phyloP scores from a whole-genome alignment of 345 rosid genomes.

The Rhodomyrtus tomentosa region DNA sequence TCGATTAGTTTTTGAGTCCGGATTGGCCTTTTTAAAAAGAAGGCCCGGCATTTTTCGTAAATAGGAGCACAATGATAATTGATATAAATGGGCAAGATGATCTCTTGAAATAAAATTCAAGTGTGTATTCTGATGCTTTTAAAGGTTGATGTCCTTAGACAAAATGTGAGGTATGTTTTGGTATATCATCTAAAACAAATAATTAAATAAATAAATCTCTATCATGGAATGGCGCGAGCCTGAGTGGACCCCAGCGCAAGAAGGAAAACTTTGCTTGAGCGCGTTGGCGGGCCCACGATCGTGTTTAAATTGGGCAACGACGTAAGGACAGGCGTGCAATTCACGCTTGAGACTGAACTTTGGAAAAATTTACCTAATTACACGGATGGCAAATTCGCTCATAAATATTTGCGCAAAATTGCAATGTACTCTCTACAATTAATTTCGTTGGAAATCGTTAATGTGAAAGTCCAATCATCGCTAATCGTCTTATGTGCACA shows the following conservation, averaged over 20 bases:
- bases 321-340: too few species aligned
- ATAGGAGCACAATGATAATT: background rate
- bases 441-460: rapidly evolving
- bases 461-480: too few species aligned
- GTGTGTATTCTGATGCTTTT: background rate
- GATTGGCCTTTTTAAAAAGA: background rate
- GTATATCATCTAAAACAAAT: background rate
- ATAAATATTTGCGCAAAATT: too few species aligned
- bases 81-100: background rate
- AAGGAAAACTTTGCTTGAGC: background rate
- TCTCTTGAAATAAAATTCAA: background rate
- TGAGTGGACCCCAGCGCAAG: background rate
- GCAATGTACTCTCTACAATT: too few species aligned
- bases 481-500: too few species aligned
- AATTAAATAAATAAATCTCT: background rate
- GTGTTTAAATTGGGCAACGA: too few species aligned
- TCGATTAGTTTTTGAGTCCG: background rate
- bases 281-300: background rate
- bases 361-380: too few species aligned
- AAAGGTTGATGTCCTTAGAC: background rate
- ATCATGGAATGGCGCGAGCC: background rate
- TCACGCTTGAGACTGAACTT: too few species aligned
- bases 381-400: too few species aligned
- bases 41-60: background rate
- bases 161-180: background rate